Evolutionary conservation across 2,329 filamentous ascomycete genomes (phyloP).

Genomic region (Nemania serpens): DNA sequence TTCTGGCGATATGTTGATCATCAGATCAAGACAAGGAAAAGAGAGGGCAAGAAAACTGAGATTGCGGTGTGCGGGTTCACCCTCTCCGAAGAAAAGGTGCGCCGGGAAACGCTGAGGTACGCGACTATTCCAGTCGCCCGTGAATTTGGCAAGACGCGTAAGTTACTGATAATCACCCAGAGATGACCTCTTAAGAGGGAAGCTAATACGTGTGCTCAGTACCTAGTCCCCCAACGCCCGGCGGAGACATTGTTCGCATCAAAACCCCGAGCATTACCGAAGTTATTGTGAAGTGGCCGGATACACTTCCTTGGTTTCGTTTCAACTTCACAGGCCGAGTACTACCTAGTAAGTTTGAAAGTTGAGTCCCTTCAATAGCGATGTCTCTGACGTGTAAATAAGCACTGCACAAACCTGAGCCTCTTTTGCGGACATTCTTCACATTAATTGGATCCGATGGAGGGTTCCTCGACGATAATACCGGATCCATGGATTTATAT

Average conservation of each 20-base stretch:
- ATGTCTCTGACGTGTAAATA: neutral
- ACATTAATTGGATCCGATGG: neutral
- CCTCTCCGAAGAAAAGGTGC: constrained; percentile 2
- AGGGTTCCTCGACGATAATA: neutral
- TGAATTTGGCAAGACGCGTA: constrained; percentile 7
- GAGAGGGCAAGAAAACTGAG: neutral
- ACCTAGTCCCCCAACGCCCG: constrained; percentile 6
- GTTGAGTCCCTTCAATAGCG: too few relatives aligned
- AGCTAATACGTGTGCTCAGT: constrained; percentile 7
- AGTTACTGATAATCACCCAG: neutral
- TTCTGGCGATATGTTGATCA: constrained; percentile 12
- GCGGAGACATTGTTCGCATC: neutral
- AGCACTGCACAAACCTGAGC: neutral
- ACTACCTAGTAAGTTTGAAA: neutral
- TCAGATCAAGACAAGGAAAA: constrained; percentile 1
- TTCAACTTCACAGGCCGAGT: neutral
- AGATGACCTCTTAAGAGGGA: neutral
- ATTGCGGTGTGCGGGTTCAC: neutral
- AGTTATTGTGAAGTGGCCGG: neutral
- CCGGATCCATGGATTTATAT: neutral
- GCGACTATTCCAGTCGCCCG: constrained; percentile 6
- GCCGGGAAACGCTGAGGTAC: constrained; percentile 7
- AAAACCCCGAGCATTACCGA: neutral
- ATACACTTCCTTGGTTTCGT: constrained; percentile 13
- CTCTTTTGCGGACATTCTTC: neutral